Conservation (phyloP, 345 rosid species). For the Euclidium syriacum region DNA sequence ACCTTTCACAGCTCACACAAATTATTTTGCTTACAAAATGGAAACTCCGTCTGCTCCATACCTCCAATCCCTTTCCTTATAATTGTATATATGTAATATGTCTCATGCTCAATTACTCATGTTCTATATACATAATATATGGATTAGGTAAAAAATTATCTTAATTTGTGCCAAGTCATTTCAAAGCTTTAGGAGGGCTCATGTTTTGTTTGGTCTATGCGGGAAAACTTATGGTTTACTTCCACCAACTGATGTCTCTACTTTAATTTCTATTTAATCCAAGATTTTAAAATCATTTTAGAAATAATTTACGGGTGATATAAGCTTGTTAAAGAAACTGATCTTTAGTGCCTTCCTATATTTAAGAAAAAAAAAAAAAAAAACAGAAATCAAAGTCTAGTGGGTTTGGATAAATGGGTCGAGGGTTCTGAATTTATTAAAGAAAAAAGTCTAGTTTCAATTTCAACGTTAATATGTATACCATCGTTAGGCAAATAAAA, state of each 20-base stretch:
- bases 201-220: background rate
- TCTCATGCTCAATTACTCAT: too few relatives aligned
- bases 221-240: background rate
- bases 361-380: too few relatives aligned
- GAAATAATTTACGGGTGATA: too few relatives aligned
- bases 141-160: background rate
- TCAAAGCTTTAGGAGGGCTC: background rate
- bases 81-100: background rate
- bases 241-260: background rate
- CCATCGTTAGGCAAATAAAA: too few relatives aligned
- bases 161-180: background rate
- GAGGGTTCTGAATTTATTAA: too few relatives aligned
- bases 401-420: too few relatives aligned
- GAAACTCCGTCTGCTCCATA: conserved; percentile 19
- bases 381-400: too few relatives aligned
- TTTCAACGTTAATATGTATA: too few relatives aligned
- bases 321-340: too few relatives aligned
- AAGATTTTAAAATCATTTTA: background rate
- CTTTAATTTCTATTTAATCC: background rate
- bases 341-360: too few relatives aligned
- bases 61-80: conserved; percentile 11
- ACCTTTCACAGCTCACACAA: conserved; percentile 4
- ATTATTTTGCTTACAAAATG: conserved; percentile 2
- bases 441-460: too few relatives aligned
- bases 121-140: background rate